Conservation (phyloP, 129 eudicot genomes). For the Flaveria linearis region DNA sequence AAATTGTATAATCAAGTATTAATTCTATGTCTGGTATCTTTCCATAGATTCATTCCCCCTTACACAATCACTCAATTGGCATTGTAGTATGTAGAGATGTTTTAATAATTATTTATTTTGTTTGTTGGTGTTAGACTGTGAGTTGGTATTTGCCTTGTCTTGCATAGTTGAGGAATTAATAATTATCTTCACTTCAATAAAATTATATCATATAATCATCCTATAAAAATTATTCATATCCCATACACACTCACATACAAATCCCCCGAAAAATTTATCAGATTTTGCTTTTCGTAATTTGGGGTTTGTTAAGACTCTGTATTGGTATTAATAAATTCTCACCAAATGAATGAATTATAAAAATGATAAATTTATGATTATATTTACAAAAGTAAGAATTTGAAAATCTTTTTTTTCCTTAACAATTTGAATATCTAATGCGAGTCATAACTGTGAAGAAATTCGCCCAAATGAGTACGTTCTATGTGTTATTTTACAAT, state of each 20-base stretch:
- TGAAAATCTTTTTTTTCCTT: background rate
- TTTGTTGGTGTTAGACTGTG: background rate
- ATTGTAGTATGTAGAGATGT: background rate
- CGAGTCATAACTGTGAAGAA: background rate
- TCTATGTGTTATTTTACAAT: background rate
- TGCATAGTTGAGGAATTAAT: constrained; percentile 6
- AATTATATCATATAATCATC: background rate
- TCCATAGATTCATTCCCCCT: constrained; percentile 15
- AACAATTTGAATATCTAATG: background rate
- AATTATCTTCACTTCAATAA: background rate
- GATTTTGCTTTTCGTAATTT: background rate
- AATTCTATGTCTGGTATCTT: background rate
- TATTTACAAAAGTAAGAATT: background rate
- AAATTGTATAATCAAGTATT: background rate
- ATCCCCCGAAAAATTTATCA: too few species aligned
- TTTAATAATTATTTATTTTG: background rate
- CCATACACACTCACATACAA: too few species aligned
- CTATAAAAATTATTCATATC: too few species aligned
- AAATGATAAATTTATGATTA: background rate
- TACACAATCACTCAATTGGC: background rate
- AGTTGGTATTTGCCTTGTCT: constrained; percentile 14
- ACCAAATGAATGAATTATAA: background rate
- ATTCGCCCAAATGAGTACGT: background rate
- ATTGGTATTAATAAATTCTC: background rate
- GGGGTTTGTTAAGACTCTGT: background rate